Base-by-base conservation (phyloP, 2,329 filamentous ascomycete genomes). In the Trichoderma polysporum region DNA sequence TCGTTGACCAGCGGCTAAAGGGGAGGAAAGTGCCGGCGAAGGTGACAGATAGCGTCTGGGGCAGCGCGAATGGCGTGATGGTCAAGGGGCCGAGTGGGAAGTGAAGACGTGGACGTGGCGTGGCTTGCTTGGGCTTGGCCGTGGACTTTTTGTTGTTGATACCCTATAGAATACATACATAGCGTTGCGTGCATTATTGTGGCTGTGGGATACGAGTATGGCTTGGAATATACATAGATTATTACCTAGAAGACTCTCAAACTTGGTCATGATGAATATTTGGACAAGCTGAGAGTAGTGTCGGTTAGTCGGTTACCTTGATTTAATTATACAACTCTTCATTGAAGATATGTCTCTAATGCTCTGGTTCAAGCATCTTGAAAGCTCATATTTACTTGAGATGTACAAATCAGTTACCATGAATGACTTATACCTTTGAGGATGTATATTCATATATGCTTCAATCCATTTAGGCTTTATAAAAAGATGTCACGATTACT, bases 1-100 rank as follows among this genome's bases (percentile, higher is more conserved):
- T 95, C 57, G 86, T 95, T 39, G 92, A 95, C 76, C 91, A 94
- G 81, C 82, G 91, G 68, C 79, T 95, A n/a, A 88, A 90, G 70
- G 92, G 92, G 1, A 81, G 91, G 68, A 95, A 95, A 81, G 81
- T 94, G 22, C 92, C 92, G 0, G 80, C 85, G 15, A 86, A 85
- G 72, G 90, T 94, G 10, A 85, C 85, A 60, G 87, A 90, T 58
- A 93, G 90, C 73, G 90, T 94, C 5, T 95, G 92, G 92, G 84
- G 83, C 33, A 93, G 90, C 73, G 91, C 83, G 22, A 81, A 79
- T 69, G 84, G 81, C 3, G 76, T 85, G 70, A 78, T 76, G 72
- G 76, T 82, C 12, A 67, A 72, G 60, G 74, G 71, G 65, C 77
- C 76, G 47, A 77, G 74, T 71, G 72, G 61, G 13, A 74, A 70